phyloP scores from a whole-genome alignment of 306 rosid genomes.

The Cucumis hystrix region DNA sequence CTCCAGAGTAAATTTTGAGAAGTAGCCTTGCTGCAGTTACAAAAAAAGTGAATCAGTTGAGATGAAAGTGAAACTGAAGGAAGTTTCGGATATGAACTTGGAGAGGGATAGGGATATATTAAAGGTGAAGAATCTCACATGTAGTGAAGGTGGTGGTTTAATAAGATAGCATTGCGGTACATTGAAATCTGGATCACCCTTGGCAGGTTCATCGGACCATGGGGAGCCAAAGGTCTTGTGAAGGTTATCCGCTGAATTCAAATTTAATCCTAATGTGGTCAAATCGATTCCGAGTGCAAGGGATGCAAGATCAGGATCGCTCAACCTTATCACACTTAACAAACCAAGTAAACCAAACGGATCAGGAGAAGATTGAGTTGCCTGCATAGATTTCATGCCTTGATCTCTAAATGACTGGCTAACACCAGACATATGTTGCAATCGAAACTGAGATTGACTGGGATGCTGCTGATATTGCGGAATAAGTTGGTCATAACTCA shows the following conservation, averaged over 20 bases:
- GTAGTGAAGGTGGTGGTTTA: constrained; percentile 65
- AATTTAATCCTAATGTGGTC: constrained; percentile 81
- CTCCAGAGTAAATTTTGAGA: constrained; percentile 60
- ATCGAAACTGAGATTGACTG: constrained; percentile 77
- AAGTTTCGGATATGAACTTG: neutral
- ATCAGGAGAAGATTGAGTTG: constrained; percentile 52
- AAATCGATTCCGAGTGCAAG: constrained; percentile 95
- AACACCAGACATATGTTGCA: constrained; percentile 63
- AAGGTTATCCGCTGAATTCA: constrained; percentile 90
- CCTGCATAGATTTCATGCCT: constrained; percentile 56
- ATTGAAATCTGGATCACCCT: constrained; percentile 84
- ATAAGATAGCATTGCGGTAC: constrained; percentile 78
- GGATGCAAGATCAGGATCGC: constrained; percentile 83
- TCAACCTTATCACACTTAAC: constrained; percentile 82
- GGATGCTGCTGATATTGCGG: constrained; percentile 89
- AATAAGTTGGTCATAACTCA: constrained; percentile 79
- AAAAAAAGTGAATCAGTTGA: neutral
- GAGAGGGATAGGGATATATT: neutral
- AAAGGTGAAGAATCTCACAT: constrained; percentile 36
- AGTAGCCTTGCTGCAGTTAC: constrained; percentile 59
- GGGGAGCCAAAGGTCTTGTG: constrained; percentile 96
- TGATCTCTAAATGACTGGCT: constrained; percentile 85
- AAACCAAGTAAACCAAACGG: constrained; percentile 90
- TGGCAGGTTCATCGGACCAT: constrained; percentile 93
- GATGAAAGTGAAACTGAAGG: neutral